phyloP scores from a whole-genome alignment of 192 early-diverging fungal species.

The Podila minutissima region DNA sequence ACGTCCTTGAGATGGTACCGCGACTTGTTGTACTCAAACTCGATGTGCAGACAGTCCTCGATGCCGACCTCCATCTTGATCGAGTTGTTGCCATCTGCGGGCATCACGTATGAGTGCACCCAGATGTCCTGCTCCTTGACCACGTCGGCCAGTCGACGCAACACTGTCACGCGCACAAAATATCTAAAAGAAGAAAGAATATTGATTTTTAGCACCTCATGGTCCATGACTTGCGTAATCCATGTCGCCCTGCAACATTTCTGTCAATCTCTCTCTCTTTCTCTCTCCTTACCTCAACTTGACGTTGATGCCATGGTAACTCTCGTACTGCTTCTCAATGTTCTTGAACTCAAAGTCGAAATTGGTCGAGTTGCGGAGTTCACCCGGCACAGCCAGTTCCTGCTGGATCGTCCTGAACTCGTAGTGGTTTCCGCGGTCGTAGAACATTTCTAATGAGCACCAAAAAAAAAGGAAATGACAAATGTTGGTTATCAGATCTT shows the following conservation, averaged over 20 bases:
- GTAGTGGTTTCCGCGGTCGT: slow-evolving; percentile 94
- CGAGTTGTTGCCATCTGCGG: slow-evolving; percentile 89
- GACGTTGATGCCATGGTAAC: slow-evolving; percentile 98
- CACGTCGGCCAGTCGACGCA: slow-evolving; percentile 88
- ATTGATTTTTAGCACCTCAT: neutral
- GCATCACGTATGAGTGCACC: slow-evolving; percentile 97
- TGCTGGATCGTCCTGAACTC: slow-evolving; percentile 95
- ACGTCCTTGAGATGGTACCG: slow-evolving; percentile 99
- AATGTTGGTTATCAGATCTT: neutral
- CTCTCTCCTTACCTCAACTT: slow-evolving; percentile 76
- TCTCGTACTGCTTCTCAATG: slow-evolving; percentile 98
- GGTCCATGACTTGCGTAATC: no score
- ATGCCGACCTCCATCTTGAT: slow-evolving; percentile 99
- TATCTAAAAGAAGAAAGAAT: slow-evolving; percentile 63
- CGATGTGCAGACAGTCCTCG: slow-evolving; percentile 98
- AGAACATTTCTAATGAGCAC: slow-evolving; percentile 81
- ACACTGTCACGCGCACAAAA: slow-evolving; percentile 95
- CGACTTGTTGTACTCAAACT: slow-evolving; percentile 99
- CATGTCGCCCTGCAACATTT: neutral
- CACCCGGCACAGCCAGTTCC: slow-evolving; percentile 96
- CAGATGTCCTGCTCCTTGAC: slow-evolving; percentile 95
- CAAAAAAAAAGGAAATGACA: neutral
- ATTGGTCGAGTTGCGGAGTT: slow-evolving; percentile 79
- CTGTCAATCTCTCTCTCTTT: neutral
- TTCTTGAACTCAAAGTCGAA: slow-evolving; percentile 99